Conservation (phyloP, 2,329 filamentous ascomycete genomes). For the Drechslera avenae region DNA sequence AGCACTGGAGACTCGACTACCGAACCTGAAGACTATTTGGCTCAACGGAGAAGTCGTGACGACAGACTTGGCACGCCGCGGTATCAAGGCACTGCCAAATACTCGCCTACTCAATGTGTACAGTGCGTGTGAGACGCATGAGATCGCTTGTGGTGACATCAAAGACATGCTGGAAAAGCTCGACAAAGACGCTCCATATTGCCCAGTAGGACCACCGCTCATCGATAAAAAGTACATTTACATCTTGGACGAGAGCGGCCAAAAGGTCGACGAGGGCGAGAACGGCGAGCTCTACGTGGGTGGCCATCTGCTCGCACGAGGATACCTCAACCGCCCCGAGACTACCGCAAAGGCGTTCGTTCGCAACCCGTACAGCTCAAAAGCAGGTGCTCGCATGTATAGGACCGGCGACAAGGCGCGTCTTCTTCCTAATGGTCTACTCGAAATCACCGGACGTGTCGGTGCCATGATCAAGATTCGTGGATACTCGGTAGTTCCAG, state of each 20-base stretch:
- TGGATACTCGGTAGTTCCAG: conserved; percentile 77
- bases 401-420: conserved; percentile 74
- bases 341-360: conserved; percentile 75
- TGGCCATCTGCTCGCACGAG: conserved; percentile 73
- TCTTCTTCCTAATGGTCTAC: conserved; percentile 67
- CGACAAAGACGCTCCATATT: conserved; percentile 67
- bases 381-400: conserved; percentile 71
- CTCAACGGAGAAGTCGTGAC: conserved; percentile 84
- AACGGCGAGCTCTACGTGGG: conserved; percentile 78
- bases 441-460: conserved; percentile 77
- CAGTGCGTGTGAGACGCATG: conserved; percentile 81
- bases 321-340: conserved; percentile 80
- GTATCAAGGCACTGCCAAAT: conserved; percentile 69
- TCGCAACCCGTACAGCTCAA: conserved; percentile 66
- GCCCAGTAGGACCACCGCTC: conserved; percentile 73
- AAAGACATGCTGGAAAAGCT: conserved; percentile 63
- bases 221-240: conserved; percentile 69
- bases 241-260: conserved; percentile 71
- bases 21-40: conserved; percentile 73
- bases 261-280: conserved; percentile 64
- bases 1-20: conserved; percentile 66
- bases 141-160: conserved; percentile 78
- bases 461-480: conserved; percentile 82
- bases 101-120: conserved; percentile 78
- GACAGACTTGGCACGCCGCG: conserved; percentile 73